Evolutionary conservation across 1,139 yeast genomes (phyloP).

Genomic region (Hanseniaspora uvarum): DNA sequence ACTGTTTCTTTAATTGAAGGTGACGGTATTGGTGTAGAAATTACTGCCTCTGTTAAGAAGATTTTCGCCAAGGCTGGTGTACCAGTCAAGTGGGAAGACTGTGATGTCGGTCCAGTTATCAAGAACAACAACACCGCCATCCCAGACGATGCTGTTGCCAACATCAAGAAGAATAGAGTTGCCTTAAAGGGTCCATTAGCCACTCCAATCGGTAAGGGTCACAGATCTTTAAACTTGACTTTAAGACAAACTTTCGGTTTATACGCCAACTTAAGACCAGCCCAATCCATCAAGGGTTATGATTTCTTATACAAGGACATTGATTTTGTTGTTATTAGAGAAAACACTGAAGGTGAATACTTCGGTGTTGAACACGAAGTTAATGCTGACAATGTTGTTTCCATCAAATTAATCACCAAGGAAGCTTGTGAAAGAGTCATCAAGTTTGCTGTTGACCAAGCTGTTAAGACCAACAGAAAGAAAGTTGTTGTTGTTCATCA

Average conservation of each 20-base stretch:
- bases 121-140: constrained; percentile 90
- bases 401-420: constrained; percentile 91
- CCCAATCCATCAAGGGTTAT: constrained; percentile 86
- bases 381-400: constrained; percentile 96
- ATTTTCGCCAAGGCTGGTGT: constrained; percentile 88
- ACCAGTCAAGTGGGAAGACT: constrained; percentile 95
- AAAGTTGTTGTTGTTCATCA: constrained; percentile 93
- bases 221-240: constrained; percentile 92
- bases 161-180: constrained; percentile 82
- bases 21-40: constrained; percentile 96
- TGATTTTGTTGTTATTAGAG: constrained; percentile 92
- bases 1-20: constrained; percentile 95
- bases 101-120: constrained; percentile 87
- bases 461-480: constrained; percentile 77
- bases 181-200: constrained; percentile 98
- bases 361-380: constrained; percentile 98
- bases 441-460: constrained; percentile 94
- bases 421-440: constrained; percentile 94
- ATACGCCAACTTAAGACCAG: constrained; percentile 96
- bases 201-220: constrained; percentile 98
- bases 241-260: constrained; percentile 92
- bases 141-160: constrained; percentile 84
- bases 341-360: constrained; percentile 98
- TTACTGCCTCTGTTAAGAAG: constrained; percentile 82
- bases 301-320: constrained; percentile 90